Conservation (phyloP, 805 yeast genomes). For the Yamadazyma tumulicola region DNA sequence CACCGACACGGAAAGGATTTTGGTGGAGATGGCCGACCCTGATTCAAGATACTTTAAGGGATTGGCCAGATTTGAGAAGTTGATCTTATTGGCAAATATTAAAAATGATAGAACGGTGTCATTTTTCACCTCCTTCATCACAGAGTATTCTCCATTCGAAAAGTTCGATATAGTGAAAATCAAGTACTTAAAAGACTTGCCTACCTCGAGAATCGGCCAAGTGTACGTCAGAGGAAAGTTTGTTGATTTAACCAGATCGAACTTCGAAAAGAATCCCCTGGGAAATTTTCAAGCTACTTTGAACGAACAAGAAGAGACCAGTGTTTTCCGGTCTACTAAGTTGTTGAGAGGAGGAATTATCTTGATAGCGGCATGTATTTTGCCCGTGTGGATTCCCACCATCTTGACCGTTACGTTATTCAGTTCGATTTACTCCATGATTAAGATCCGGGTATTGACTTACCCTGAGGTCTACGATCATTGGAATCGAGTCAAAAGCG, state of each 20-base stretch:
- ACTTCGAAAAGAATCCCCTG: conserved; percentile 3
- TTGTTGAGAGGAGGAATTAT: conserved; percentile 19
- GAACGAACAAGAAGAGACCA: conserved; percentile 36
- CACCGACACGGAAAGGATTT: conserved; percentile 38
- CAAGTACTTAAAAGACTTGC: conserved; percentile 45
- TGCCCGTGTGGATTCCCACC: conserved; percentile 53
- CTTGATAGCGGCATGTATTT: conserved; percentile 21
- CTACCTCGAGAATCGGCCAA: conserved; percentile 37
- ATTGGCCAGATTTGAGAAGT: conserved; percentile 51
- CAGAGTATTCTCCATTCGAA: conserved; percentile 72
- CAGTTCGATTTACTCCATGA: conserved; percentile 37
- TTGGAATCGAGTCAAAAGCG: conserved; percentile 30
- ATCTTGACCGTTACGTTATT: conserved; percentile 34
- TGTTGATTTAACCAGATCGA: conserved; percentile 45
- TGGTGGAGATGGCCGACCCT: conserved; percentile 55
- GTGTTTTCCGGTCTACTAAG: conserved; percentile 29
- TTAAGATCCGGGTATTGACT: conserved; percentile 28
- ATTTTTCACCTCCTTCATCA: conserved; percentile 77
- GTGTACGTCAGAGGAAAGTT: conserved; percentile 43
- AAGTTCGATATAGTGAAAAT: conserved; percentile 40
- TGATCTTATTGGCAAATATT: conserved; percentile 67
- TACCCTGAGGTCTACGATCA: conserved; percentile 24
- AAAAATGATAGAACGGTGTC: conserved; percentile 84
- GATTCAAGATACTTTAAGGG: conserved; percentile 50
- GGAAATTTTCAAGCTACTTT: conserved; percentile 10